phyloP scores from a whole-genome alignment of 2,329 filamentous ascomycete genomes.

The Trichoderma arundinaceum region DNA sequence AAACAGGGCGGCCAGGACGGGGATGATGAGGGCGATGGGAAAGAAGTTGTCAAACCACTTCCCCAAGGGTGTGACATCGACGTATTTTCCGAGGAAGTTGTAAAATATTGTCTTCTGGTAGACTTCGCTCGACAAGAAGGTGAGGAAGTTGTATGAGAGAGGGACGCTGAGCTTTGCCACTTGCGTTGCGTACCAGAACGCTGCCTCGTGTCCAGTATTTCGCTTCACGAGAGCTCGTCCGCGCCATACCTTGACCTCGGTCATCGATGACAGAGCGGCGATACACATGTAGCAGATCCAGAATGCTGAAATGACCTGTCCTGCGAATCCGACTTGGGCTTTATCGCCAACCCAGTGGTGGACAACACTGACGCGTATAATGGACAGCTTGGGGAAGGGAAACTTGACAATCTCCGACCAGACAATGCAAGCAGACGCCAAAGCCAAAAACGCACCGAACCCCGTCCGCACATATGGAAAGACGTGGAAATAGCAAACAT shows the following conservation, averaged over 20 bases:
- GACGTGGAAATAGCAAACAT: conserved; percentile 75
- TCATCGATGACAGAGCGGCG: conserved; percentile 84
- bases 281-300: conserved; percentile 98
- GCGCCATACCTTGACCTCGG: conserved; percentile 96
- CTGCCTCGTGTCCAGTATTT: conserved; percentile 90
- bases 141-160: conserved; percentile 94
- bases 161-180: conserved; percentile 92
- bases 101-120: conserved; percentile 85
- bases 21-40: conserved; percentile 84
- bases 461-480: conserved; percentile 70
- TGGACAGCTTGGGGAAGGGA: conserved; percentile 76
- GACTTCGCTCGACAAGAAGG: conserved; percentile 76
- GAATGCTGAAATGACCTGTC: conserved; percentile 79
- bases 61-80: conserved; percentile 82
- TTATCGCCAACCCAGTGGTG: conserved; percentile 74
- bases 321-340: conserved; percentile 81
- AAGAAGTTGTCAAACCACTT: conserved; percentile 87
- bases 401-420: conserved; percentile 94
- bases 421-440: conserved; percentile 81
- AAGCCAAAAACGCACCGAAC: conserved; percentile 69
- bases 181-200: conserved; percentile 94
- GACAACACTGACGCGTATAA: conserved; percentile 70
- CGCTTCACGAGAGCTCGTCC: conserved; percentile 87
- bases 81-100: conserved; percentile 79
- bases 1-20: conserved; percentile 84